Evolutionary conservation across 2,329 filamentous ascomycete genomes (phyloP), one percentile per base, ranked within the genome.

Genomic region (Fusarium neocosmosporiellum): DNA sequence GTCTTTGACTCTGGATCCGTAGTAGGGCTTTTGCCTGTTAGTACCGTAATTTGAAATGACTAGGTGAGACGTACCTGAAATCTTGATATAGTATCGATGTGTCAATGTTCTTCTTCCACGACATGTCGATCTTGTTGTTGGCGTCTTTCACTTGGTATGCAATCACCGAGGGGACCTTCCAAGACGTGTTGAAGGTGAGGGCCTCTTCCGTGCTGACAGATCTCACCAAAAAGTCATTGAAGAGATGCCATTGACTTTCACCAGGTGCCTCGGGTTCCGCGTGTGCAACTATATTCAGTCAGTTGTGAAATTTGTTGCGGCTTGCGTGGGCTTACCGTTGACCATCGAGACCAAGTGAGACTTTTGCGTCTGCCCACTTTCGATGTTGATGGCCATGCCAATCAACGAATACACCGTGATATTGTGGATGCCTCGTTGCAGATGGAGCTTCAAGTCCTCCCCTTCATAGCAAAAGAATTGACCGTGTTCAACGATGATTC

Each of bases 391-490:
- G 14, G 97, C 94, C 76, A 98, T 87, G 4, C 96, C 96, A 14
- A 98, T 91, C 29, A 99, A 86, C 67, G 98, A 97, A 81, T 98
- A 99, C 0, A 98, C 92, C 14, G 91, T 90, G 57, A 98, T 93
- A 59, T 93, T 92, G 66, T 95, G 93, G 8, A 92, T 92, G 24
- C 93, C 93, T 34, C 93, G 89, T 78, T 96, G 92, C 24, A 97
- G 83, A 75, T 96, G 94, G 55, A 93, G 83, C 79, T 92, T 92
- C 72, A 99, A 83, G 77, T 98, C 95, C 61, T 97, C 92, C 3
- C 96, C 96, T 81, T 99, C 95, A 73, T 95, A 98, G 81, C 95
- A 98, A 82, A 94, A 95, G 79, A 98, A 94, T 78, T 97, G 94
- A n/a, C 94, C 94, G 77, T 94, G 90, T 67, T 97, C 94, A 65